phyloP scores from a whole-genome alignment of 768 basidiomycete species.

The Mycena rebaudengoi region DNA sequence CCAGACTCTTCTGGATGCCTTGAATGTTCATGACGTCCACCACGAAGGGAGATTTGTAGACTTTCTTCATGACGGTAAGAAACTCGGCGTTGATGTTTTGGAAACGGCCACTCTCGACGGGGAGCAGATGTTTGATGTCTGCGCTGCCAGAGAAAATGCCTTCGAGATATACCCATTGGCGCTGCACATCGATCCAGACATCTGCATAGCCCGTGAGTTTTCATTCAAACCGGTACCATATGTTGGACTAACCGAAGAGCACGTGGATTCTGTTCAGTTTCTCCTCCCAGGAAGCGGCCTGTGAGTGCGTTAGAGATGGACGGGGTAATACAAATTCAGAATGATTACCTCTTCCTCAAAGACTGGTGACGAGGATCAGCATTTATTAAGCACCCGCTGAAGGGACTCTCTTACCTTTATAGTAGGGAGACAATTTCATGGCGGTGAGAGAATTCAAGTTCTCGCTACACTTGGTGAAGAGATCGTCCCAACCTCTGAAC shows the following conservation, averaged over 20 bases:
- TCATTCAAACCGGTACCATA: conserved; percentile 6
- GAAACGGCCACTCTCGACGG: conserved; percentile 97
- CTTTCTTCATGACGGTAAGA: conserved; percentile 98
- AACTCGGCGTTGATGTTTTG: conserved; percentile 99
- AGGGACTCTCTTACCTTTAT: conserved; percentile 76
- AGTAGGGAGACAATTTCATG: conserved; percentile 98
- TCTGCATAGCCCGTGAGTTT: conserved; percentile 54
- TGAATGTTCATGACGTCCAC: conserved; percentile 96
- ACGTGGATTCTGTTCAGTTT: conserved; percentile 97
- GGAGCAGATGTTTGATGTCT: conserved; percentile 98
- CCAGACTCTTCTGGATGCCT: conserved; percentile 95
- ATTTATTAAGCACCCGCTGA: background rate
- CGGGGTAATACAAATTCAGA: background rate
- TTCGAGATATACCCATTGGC: conserved; percentile 99
- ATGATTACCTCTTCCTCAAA: conserved; percentile 83
- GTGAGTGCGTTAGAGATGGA: conserved; percentile 14
- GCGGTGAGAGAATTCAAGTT: conserved; percentile 95
- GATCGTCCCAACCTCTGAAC: conserved; percentile 91
- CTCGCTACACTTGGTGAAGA: conserved; percentile 97
- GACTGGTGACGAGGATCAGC: conserved; percentile 51
- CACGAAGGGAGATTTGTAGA: conserved; percentile 98
- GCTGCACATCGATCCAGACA: conserved; percentile 99
- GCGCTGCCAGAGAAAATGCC: conserved; percentile 99
- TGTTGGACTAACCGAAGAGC: conserved; percentile 75
- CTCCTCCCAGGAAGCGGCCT: conserved; percentile 95